A percentile compares a stretch with the other conserved stretches of the same genome.
Evolutionary conservation across 257 asterid genomes (phyloP).

Genomic region (Nicotiana tabacum): DNA sequence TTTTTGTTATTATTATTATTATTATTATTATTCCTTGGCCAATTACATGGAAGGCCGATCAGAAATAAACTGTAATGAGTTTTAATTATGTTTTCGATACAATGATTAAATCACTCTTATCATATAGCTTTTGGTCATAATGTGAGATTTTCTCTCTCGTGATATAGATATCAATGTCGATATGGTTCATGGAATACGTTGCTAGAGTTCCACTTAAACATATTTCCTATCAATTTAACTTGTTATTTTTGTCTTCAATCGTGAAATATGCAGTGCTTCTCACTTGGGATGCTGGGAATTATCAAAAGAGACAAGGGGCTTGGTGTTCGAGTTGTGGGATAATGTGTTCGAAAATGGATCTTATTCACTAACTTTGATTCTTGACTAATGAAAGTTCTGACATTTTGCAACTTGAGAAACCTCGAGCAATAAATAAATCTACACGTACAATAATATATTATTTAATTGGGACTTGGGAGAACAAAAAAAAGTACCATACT

Average conservation of each 20-base stretch:
- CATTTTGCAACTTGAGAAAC: background rate
- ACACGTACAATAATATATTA: background rate
- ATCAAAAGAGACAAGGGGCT: background rate
- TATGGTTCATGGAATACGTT: background rate
- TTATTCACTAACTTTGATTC: background rate
- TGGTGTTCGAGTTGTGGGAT: background rate
- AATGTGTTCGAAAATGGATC: background rate
- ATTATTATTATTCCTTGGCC: no score
- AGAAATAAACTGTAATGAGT: no score
- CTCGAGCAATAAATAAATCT: background rate
- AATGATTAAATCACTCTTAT: no score
- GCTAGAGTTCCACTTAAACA: background rate
- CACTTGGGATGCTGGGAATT: background rate
- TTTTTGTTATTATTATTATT: no score
- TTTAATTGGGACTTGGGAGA: background rate
- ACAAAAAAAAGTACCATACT: background rate
- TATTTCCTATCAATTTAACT: background rate
- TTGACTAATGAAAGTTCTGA: background rate
- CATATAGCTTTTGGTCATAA: background rate
- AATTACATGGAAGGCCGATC: no score
- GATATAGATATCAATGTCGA: background rate
- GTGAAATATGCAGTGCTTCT: background rate
- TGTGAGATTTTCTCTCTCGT: background rate
- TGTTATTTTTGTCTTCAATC: background rate
- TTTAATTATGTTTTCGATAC: no score